These are phyloP conservation scores for Phytophthora citrophthora DNA, from an alignment of 352 stramenopile genomes.

Conservation along the genomic window DNA sequence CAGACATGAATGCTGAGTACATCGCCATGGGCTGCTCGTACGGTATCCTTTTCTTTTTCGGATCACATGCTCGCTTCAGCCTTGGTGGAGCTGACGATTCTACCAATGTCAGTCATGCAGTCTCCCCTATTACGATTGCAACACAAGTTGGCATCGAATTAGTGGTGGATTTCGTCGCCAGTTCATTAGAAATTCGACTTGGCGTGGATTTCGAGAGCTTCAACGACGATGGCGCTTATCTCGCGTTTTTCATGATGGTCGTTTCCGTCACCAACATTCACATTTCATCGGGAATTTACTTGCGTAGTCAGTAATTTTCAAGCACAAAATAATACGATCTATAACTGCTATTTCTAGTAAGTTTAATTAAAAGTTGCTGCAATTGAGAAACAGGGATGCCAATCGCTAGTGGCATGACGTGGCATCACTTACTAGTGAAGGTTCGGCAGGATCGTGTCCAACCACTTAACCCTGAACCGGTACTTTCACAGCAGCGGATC, in stretches of 20 bases:
- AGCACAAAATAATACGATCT: too few species aligned
- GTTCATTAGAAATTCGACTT: slow-evolving; percentile 22
- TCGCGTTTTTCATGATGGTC: slow-evolving; percentile 23
- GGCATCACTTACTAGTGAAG: slow-evolving; percentile 18
- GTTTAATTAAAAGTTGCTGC: too few species aligned
- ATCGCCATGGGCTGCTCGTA: slow-evolving; percentile 47
- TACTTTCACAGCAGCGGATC: background rate
- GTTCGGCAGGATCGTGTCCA: slow-evolving; percentile 15
- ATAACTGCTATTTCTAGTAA: background rate
- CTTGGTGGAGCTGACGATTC: slow-evolving; percentile 1
- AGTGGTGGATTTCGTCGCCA: slow-evolving; percentile 32
- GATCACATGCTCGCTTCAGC: slow-evolving; percentile 33
- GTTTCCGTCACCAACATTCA: slow-evolving; percentile 28
- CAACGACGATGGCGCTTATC: slow-evolving; percentile 24
- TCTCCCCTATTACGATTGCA: slow-evolving; percentile 11
- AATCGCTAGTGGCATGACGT: background rate
- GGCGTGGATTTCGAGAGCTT: slow-evolving; percentile 23
- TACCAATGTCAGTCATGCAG: background rate
- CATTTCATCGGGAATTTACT: slow-evolving; percentile 20
- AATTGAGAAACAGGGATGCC: background rate
- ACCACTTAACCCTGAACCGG: background rate
- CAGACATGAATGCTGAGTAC: slow-evolving; percentile 52
- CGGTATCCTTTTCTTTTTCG: slow-evolving; percentile 34
- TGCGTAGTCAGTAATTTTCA: slow-evolving; percentile 4
- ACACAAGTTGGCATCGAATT: slow-evolving; percentile 26